Evolutionary conservation across 371 early-diverging fungal genomes (phyloP), one percentile per base, ranked within the genome.

Genomic region (Coemansia sp.): DNA sequence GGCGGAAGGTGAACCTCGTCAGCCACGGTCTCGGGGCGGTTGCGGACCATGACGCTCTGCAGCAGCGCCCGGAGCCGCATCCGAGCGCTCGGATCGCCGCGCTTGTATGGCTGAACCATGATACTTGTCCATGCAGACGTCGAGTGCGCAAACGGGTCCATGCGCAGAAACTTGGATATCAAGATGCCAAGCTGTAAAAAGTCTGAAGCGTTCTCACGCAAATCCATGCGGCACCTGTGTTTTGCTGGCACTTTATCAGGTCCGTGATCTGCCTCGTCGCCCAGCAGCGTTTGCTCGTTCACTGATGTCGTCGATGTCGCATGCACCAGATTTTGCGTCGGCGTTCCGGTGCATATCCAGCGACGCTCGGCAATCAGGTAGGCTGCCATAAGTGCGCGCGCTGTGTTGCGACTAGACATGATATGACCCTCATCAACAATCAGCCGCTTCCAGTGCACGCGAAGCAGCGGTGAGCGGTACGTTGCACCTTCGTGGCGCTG

Each of bases 271-370:
- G 55, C 18, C 22, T 27, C 40, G 29, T n/a, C 34, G 11, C 5
- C 13, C 14, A 31, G 10, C 31, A 16, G 55, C 16, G 29, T 29
- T 13, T 11, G 29, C 18, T 13, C 57, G 21, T 56, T 37, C 37
- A 18, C 18, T 21, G 61, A 21, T n/a, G 65, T 51, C 31, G 66
- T 65, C 3, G 67, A 68, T 16, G 79, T 79, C 6, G 85, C 77
- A 42, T 85, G 84, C 1, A 83, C 83, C 26, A 87, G 73, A 61
- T 86, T 86, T 39, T 81, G 82, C 0, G 88, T 88, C 5, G 88
- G 87, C 13, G 86, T 88, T 39, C 89, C 89, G 0, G 90, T 90
- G 75, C 89, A 89, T 2, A 89, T 82, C 92, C 92, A 92, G 24
- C 84, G 81, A n/a, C 85, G 81, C 47, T 88, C 86, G 18, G 83